Evolutionary conservation across 2,329 filamentous ascomycete species (phyloP), one percentile per base, ranked within the genome.

Genomic region (Hymenoscyphus repandus): DNA sequence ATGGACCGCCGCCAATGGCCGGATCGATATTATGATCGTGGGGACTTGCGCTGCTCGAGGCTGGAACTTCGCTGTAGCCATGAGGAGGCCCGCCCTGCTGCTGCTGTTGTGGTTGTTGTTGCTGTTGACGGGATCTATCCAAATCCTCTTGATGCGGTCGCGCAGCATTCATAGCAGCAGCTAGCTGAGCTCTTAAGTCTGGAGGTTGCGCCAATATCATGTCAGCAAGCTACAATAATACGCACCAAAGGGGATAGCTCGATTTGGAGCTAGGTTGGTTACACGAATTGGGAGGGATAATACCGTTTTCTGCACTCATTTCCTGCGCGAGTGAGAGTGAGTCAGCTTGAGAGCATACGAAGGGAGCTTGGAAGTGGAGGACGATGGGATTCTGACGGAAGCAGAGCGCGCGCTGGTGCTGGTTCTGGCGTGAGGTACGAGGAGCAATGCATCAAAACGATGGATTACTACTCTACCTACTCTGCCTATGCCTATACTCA

Each of bases 131-230:
- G 22, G 22, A 27, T 27, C 22, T 27, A 27, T 27, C 22, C 7
- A 27, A 27, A 27, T 27, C 22, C 17, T 36, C 31, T n/a, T 45
- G 48, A n/a, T 53, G 53, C n/a, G 56, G 47, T 33, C 55, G 59
- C 18, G 55, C 47, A 15, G 55, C 58, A 49, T 58, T 62, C 52
- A 65, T 66, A 48, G 62, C 62, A 27, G 62, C 62, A 22, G 63
- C 60, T 48, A 67, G 64, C 58, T 66, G 64, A 43, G 62, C 64
- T 64, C 65, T 64, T 58, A 68, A 62, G 54, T 66, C 65, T 68
- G 51, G 22, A 51, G 50, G 36, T 46, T 52, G 56, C 54, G 59
- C 50, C 39, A 56, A 51, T 48, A 53, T 58, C 64, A 62, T 62
- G 63, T 65, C 61, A 65, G 64, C 56, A 59, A 47, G 47, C 49